Evolutionary conservation across 225 moss, liverwort and hornwort species (phyloP).

Genomic region (Marchantia polymorpha): DNA sequence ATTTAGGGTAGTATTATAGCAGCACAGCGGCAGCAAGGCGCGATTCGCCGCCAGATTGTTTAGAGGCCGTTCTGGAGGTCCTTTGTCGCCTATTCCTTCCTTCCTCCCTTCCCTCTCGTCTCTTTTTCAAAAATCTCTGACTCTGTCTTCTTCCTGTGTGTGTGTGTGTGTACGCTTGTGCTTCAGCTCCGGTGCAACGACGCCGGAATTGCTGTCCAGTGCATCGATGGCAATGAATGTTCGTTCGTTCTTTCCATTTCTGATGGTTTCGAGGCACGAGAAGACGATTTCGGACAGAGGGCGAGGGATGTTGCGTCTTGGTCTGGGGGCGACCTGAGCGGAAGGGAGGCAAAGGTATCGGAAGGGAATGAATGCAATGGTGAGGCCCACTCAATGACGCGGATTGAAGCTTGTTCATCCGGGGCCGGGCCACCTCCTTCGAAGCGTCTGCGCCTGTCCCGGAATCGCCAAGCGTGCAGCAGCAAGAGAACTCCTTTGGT

Average conservation of each 20-base stretch:
- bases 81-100: neutral
- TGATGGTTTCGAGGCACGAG: too few species aligned
- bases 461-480: constrained; percentile 11
- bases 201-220: neutral
- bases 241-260: too few species aligned
- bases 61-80: neutral
- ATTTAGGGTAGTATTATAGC: too few species aligned
- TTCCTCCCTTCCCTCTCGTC: constrained; percentile 4
- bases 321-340: neutral
- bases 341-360: neutral
- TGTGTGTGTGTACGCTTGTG: too few species aligned
- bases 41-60: neutral
- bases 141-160: neutral
- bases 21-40: too few species aligned
- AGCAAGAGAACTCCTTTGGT: neutral
- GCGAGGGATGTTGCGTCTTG: neutral
- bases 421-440: neutral
- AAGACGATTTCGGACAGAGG: neutral
- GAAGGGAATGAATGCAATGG: neutral
- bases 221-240: too few species aligned
- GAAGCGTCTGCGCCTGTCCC: constrained; percentile 17
- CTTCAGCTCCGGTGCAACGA: neutral
- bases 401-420: constrained; percentile 9
- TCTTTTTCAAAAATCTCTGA: neutral
- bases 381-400: constrained; percentile 9